Evolutionary conservation across 768 basidiomycete genomes (phyloP).

Genomic region (Boletus coccyginus): DNA sequence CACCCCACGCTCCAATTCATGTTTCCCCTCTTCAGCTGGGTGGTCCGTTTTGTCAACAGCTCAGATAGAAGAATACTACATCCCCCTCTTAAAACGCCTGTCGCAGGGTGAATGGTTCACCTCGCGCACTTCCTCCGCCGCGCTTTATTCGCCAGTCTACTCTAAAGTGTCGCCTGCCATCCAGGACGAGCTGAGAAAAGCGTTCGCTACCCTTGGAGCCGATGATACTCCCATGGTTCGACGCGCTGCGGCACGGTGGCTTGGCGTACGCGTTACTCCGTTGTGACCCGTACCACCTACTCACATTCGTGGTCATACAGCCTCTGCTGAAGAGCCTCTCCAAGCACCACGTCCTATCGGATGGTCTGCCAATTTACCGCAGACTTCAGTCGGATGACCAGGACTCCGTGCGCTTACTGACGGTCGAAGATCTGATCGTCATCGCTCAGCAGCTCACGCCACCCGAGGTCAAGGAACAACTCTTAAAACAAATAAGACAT

Average conservation of each 20-base stretch:
- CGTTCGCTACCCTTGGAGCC: slow-evolving; percentile 74
- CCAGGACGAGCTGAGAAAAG: slow-evolving; percentile 87
- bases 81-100: slow-evolving; percentile 87
- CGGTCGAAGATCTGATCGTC: slow-evolving; percentile 92
- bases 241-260: slow-evolving; percentile 93
- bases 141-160: slow-evolving; percentile 90
- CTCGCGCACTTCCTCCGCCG: slow-evolving; percentile 92
- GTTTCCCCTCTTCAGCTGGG: slow-evolving; percentile 45
- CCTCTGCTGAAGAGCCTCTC: slow-evolving; percentile 76
- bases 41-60: slow-evolving; percentile 63
- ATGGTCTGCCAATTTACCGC: slow-evolving; percentile 89
- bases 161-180: slow-evolving; percentile 65
- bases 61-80: slow-evolving; percentile 87
- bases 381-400: slow-evolving; percentile 95
- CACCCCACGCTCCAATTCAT: slow-evolving; percentile 36
- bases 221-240: slow-evolving; percentile 99
- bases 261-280: slow-evolving; percentile 68
- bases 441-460: slow-evolving; percentile 83
- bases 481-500: slow-evolving; percentile 83
- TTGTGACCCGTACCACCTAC: not conserved
- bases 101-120: slow-evolving; percentile 99
- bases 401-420: slow-evolving; percentile 93
- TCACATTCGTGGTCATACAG: slow-evolving; percentile 39
- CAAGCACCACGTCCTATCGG: slow-evolving; percentile 77
- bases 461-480: slow-evolving; percentile 86